These are phyloP conservation scores for Syncephalastrum monosporum DNA, from an alignment of 371 early-diverging fungal genomes.

Conservation along the genomic window DNA sequence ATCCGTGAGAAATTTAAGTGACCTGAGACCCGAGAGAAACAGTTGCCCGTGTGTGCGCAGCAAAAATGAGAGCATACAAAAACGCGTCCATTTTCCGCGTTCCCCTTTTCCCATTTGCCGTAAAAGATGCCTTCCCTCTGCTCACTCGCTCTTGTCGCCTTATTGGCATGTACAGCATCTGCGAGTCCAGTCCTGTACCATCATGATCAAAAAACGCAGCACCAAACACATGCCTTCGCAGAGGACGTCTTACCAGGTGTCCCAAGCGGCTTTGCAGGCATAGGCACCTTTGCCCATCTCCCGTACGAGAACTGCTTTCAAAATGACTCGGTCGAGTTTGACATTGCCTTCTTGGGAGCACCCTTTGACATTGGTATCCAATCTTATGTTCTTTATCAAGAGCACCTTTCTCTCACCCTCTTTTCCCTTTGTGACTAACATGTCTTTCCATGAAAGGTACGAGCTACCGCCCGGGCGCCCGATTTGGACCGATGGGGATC, in stretches of 20 bases:
- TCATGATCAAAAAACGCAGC: no score
- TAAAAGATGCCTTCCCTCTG: conserved; percentile 41
- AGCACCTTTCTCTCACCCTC: not conserved
- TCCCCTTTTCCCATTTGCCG: not conserved
- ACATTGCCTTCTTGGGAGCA: conserved; percentile 29
- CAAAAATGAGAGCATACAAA: no score
- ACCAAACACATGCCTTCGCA: no score
- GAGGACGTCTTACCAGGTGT: no score
- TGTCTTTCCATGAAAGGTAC: not conserved
- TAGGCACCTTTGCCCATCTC: conserved; percentile 31
- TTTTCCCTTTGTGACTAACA: not conserved
- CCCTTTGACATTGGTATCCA: conserved; percentile 26
- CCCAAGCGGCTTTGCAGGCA: conserved; percentile 25
- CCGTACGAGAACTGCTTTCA: conserved; percentile 20
- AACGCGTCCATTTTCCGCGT: no score
- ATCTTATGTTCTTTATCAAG: not conserved
- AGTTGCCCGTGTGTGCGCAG: no score
- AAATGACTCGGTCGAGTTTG: conserved; percentile 12
- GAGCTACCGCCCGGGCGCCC: conserved; percentile 25
- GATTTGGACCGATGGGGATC: conserved; percentile 33
- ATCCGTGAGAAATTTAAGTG: no score
- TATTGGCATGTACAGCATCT: no score
- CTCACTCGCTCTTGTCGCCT: conserved; percentile 11
- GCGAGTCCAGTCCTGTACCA: no score
- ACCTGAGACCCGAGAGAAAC: no score